Evolutionary conservation across 1,284 basidiomycete species (phyloP).

Genomic region (Xanthoconium separans): DNA sequence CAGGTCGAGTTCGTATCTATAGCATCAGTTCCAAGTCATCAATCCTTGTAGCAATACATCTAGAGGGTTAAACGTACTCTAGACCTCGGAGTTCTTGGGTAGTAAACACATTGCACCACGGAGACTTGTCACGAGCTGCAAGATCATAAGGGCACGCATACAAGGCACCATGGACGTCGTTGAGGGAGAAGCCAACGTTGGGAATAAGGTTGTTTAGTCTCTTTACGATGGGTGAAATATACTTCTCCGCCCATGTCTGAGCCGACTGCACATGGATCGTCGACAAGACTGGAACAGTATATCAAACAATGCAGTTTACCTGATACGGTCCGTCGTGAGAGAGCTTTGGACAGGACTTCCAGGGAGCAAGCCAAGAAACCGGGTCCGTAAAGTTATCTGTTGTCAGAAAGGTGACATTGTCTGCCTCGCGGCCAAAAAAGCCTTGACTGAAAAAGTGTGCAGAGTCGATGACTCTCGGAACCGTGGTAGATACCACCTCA

Average conservation of each 20-base stretch:
- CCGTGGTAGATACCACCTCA: constrained; percentile 38
- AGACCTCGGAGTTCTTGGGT: constrained; percentile 38
- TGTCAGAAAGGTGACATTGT: constrained; percentile 14
- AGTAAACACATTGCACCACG: constrained; percentile 45
- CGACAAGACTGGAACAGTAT: neutral
- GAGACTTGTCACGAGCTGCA: constrained; percentile 36
- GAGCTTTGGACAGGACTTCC: constrained; percentile 10
- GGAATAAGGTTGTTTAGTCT: constrained; percentile 39
- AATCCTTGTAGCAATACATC: neutral
- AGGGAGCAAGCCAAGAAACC: constrained; percentile 34
- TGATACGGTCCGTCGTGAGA: neutral
- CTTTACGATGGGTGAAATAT: constrained; percentile 41
- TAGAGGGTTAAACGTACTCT: constrained; percentile 31
- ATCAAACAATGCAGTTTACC: neutral
- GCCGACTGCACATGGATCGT: constrained; percentile 20
- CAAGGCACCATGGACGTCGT: constrained; percentile 41
- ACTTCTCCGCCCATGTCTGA: constrained; percentile 39
- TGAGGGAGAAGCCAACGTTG: constrained; percentile 30
- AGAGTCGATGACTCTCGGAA: constrained; percentile 31
- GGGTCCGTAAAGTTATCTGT: constrained; percentile 27
- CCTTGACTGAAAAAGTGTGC: constrained; percentile 18
- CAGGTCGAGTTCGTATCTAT: constrained; percentile 42
- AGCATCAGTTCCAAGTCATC: neutral
- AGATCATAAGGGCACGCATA: constrained; percentile 47
- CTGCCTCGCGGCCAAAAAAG: constrained; percentile 7